phyloP scores from a whole-genome alignment of 2,329 filamentous ascomycete species.

The Xylaria multiplex region DNA sequence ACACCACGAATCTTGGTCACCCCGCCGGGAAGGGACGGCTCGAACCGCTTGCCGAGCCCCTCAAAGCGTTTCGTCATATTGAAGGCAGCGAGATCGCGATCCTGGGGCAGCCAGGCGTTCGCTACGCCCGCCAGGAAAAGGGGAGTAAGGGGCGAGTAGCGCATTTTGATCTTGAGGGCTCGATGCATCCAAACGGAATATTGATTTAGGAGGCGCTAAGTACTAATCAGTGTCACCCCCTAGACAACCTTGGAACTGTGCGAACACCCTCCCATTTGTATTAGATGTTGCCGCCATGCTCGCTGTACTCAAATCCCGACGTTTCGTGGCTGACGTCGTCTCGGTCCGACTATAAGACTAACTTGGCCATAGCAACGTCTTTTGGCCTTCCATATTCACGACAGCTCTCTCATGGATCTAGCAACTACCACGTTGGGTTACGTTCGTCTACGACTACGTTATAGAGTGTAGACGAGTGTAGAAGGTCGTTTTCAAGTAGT shows the following conservation, averaged over 20 bases:
- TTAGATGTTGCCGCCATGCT: slow-evolving; percentile 1
- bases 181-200: not conserved
- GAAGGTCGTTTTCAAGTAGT: slow-evolving; percentile 9
- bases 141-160: slow-evolving; percentile 41
- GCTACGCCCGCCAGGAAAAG: slow-evolving; percentile 40
- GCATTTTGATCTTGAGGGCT: slow-evolving; percentile 37
- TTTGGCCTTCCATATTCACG: slow-evolving; percentile 20
- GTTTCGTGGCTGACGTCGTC: slow-evolving; percentile 7
- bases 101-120: slow-evolving; percentile 48
- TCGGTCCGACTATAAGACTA: slow-evolving; percentile 28
- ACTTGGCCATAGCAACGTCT: not conserved
- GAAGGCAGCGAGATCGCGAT: slow-evolving; percentile 48
- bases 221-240: not conserved
- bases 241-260: not conserved
- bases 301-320: not conserved
- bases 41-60: slow-evolving; percentile 48
- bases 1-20: slow-evolving; percentile 43
- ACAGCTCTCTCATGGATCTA: slow-evolving; percentile 9
- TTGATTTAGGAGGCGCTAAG: not conserved
- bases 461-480: too few relatives aligned
- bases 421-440: slow-evolving; percentile 11
- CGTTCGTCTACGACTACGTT: not conserved
- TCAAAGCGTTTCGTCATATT: slow-evolving; percentile 49
- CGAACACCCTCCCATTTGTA: slow-evolving; percentile 8
- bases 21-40: slow-evolving; percentile 43